Conservation (phyloP, 257 asterid genomes). For the Petunia axillaris region DNA sequence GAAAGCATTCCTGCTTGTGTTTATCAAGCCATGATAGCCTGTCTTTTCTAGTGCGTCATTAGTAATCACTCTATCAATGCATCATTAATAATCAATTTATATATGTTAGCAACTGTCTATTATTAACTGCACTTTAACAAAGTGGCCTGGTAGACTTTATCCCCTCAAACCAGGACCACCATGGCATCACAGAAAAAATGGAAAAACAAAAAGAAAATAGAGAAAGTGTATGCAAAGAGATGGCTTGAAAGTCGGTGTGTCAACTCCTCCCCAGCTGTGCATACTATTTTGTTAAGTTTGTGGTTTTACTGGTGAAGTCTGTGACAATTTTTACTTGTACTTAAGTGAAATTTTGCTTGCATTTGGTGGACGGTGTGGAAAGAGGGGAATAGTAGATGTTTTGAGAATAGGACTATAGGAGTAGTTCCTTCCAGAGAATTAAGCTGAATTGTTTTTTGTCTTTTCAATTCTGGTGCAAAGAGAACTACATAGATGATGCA, state of each 20-base stretch:
- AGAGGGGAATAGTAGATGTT: too few relatives aligned
- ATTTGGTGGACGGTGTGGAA: too few relatives aligned
- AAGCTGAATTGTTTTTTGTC: too few relatives aligned
- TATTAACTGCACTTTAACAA: background rate
- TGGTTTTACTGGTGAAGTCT: conserved; percentile 16
- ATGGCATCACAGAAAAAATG: background rate
- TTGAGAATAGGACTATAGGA: too few relatives aligned
- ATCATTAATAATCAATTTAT: background rate
- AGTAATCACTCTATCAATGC: background rate
- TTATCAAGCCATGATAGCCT: background rate
- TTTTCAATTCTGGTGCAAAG: too few relatives aligned
- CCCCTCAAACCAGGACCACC: background rate
- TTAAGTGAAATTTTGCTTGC: too few relatives aligned
- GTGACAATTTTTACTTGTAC: background rate
- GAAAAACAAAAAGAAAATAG: background rate
- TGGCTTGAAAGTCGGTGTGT: background rate
- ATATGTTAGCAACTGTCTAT: background rate
- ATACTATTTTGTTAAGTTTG: background rate
- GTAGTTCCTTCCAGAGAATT: too few relatives aligned
- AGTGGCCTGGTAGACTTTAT: background rate
- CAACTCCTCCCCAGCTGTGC: conserved; percentile 1
- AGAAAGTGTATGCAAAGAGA: background rate
- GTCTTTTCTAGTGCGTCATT: background rate
- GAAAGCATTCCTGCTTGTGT: background rate
- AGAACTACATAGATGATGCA: too few relatives aligned